Evolutionary conservation across 2,329 filamentous ascomycete genomes (phyloP).

Genomic region (Epichloe festucae): DNA sequence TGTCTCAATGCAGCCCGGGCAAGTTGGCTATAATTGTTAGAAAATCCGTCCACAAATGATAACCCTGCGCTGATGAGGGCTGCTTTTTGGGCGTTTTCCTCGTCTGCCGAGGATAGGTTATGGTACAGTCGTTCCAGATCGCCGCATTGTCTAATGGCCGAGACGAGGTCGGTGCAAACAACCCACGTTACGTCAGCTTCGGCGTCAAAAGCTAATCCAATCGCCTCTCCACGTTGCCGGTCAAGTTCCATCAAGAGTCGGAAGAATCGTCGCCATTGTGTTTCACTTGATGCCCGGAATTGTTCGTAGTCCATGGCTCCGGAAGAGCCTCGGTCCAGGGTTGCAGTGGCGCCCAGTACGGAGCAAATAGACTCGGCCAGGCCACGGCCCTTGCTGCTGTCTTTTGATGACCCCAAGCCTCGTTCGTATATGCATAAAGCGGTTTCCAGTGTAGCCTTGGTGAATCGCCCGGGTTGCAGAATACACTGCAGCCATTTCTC

Average conservation of each 20-base stretch:
- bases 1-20: constrained; percentile 54
- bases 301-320: constrained; percentile 62
- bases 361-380: constrained; percentile 66
- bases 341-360: constrained; percentile 56
- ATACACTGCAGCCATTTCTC: constrained; percentile 82
- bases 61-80: constrained; percentile 57
- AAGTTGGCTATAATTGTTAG: constrained; percentile 53
- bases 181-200: constrained; percentile 67
- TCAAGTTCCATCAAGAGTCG: constrained; percentile 76
- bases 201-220: constrained; percentile 64
- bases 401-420: constrained; percentile 29
- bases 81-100: constrained; percentile 40
- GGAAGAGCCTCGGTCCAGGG: constrained; percentile 46
- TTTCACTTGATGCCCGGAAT: constrained; percentile 60
- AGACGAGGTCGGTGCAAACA: constrained; percentile 68
- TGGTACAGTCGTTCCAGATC: constrained; percentile 61
- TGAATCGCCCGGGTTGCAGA: constrained; percentile 72
- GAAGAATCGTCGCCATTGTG: constrained; percentile 85
- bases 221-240: constrained; percentile 67
- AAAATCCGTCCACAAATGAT: constrained; percentile 56
- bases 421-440: constrained; percentile 72
- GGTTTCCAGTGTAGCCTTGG: constrained; percentile 66
- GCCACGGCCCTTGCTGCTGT: constrained; percentile 35
- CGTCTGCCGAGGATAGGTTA: constrained; percentile 45
- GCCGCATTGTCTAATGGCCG: constrained; percentile 68